Evolutionary conservation across 768 basidiomycete genomes (phyloP).

Genomic region (Grammothele lineata): DNA sequence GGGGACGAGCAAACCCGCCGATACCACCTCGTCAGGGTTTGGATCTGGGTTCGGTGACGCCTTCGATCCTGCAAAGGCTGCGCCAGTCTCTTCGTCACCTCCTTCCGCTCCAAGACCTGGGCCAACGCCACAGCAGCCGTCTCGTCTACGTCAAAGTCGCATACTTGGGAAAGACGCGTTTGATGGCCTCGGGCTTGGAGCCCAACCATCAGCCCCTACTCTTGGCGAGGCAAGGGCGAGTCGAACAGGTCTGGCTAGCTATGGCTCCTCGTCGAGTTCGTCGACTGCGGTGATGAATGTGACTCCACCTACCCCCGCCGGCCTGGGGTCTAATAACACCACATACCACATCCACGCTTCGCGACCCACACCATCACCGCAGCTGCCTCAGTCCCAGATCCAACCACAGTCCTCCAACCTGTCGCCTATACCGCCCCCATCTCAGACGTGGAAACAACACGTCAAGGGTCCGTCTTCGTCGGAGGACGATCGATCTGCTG

Average conservation of each 20-base stretch:
- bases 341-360: conserved; percentile 22
- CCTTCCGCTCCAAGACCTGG: conserved; percentile 7
- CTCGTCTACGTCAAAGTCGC: conserved; percentile 23
- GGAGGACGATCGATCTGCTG: conserved; percentile 44
- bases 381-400: conserved; percentile 8
- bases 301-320: conserved; percentile 1
- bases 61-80: conserved; percentile 33
- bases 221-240: conserved; percentile 72
- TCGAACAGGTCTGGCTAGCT: conserved; percentile 62
- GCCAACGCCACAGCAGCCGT: conserved; percentile 1
- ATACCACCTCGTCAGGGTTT: conserved; percentile 6
- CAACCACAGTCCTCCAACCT: conserved; percentile 13
- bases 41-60: conserved; percentile 56
- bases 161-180: conserved; percentile 62
- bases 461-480: conserved; percentile 2
- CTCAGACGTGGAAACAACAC: conserved; percentile 15
- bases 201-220: conserved; percentile 53
- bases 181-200: conserved; percentile 63
- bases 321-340: conserved; percentile 21
- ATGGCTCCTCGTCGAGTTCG: conserved; percentile 16
- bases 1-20: conserved; percentile 1
- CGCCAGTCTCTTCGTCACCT: conserved; percentile 19
- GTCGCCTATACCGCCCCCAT: conserved; percentile 8
- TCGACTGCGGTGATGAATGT: conserved; percentile 1
- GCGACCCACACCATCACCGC: conserved; percentile 18